Percentiles rank a stretch among this genome's conserved stretches.
These are phyloP conservation scores for Mycena galopus DNA, from an alignment of 768 basidiomycete genomes.

Conservation along the genomic window DNA sequence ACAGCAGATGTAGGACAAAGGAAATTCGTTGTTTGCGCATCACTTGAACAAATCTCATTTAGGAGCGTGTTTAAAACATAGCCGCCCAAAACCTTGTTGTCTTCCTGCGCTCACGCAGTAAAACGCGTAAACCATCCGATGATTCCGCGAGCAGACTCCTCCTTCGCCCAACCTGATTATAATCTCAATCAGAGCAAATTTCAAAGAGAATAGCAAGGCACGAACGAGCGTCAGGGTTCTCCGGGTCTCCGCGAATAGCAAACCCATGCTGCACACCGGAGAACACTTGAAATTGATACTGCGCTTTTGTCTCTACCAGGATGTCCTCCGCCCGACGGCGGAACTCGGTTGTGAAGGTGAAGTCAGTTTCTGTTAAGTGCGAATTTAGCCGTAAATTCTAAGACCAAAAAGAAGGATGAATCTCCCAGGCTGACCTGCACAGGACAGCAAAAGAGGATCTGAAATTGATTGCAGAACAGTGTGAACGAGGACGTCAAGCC, in stretches of 20 bases:
- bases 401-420: too few species aligned
- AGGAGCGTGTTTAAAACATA: too few species aligned
- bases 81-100: too few species aligned
- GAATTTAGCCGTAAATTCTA: too few species aligned
- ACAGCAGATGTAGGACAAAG: too few species aligned
- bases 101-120: conserved; percentile 15
- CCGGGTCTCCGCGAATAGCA: conserved; percentile 59
- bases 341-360: conserved; percentile 62
- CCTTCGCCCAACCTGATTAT: conserved; percentile 68
- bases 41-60: too few species aligned
- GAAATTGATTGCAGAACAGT: not conserved
- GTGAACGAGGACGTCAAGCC: not conserved
- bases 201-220: not conserved
- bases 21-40: too few species aligned
- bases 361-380: conserved; percentile 66
- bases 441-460: conserved; percentile 69
- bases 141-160: conserved; percentile 66
- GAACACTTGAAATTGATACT: conserved; percentile 71
- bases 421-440: conserved; percentile 58
- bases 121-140: conserved; percentile 68
- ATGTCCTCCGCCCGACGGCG: conserved; percentile 71
- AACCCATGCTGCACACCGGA: conserved; percentile 65
- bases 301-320: conserved; percentile 61
- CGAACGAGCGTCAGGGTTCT: conserved; percentile 48
- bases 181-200: not conserved